A percentile compares a stretch with the other conserved stretches of the same genome.
These are phyloP conservation scores for Coix lacrymajobi DNA, from an alignment of 176 grass and related monocot genomes.

Conservation along the genomic window DNA sequence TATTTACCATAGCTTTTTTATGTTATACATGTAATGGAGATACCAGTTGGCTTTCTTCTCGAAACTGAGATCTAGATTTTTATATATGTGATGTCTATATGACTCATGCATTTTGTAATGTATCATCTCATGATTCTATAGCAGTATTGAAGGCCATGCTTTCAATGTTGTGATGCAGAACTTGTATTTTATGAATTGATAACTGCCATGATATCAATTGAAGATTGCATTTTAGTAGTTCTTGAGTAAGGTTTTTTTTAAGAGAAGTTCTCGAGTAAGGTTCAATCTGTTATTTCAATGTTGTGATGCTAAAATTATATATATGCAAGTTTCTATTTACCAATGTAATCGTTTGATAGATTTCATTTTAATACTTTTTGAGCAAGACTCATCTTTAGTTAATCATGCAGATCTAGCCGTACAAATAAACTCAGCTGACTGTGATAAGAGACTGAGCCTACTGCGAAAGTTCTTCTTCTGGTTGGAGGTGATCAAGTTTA, in stretches of 20 bases:
- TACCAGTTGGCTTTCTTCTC: not conserved
- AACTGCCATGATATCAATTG: not conserved
- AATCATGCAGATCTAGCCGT: conserved; percentile 55
- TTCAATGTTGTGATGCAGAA: not conserved
- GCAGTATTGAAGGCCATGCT: not conserved
- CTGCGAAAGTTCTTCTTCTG: conserved; percentile 75
- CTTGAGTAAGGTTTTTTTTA: not conserved
- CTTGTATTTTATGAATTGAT: not conserved
- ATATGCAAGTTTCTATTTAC: not conserved
- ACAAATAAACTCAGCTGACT: conserved; percentile 39
- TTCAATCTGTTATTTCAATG: not conserved
- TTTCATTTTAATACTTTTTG: not conserved
- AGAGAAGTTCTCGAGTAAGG: not conserved
- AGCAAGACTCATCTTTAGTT: conserved; percentile 4
- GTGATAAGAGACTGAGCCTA: conserved; percentile 42
- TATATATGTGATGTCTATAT: not conserved
- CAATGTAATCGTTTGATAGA: not conserved
- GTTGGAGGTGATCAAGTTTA: conserved; percentile 62
- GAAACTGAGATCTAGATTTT: not conserved
- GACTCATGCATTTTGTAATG: not conserved
- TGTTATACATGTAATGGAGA: not conserved
- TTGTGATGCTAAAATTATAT: not conserved
- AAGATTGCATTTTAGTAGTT: not conserved
- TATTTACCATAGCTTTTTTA: not conserved
- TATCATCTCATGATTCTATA: not conserved